Evolutionary conservation across 306 rosid species (phyloP), one percentile per base, ranked within the genome.

Genomic region (Vicia sativa): DNA sequence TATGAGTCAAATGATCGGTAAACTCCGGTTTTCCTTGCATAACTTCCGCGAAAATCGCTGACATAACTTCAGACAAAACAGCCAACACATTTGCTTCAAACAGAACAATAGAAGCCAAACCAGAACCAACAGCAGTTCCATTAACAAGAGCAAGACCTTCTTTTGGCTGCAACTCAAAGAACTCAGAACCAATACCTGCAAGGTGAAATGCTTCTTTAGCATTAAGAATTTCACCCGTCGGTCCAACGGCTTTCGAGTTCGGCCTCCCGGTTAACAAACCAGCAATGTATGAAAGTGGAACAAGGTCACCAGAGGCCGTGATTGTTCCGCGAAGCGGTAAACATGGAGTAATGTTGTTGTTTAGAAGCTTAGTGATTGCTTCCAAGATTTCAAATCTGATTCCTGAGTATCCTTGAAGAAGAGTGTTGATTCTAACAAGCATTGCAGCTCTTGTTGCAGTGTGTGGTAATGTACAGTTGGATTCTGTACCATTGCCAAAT

Each of bases 11-110:
- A 71, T 92, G 92, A 21, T 92, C 98, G 0, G 98, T 92, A 14
- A 92, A 92, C 56, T 92, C 98, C 0, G 98, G 96, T 71, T 92
- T 89, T 11, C 98, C 96, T 41, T 86, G 91, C 98, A 92, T 92
- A 0, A 89, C 95, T 52, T 92, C 96, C 0, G 92, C 88, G 7
- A 92, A 92, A 23, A 89, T 60, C 0, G 96, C 98, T 0, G 98
- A 92, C 1, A 92, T 7, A 70, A 89, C 78, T 42, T 92, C 98
- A 0, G 98, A 71, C 57, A 92, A 48, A 6, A 92, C 76, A 0
- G 89, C 85, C 0, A 92, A 15, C 5, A 89, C 56, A 44, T 92
- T 92, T 1, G 98, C 83, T 50, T 92, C 98, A 4, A 89, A 92
- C 1, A 92, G 87, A 16, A 92, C 98, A 25, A 85, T 81, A 2